phyloP scores from a whole-genome alignment of 2,329 filamentous ascomycete genomes.

The Cladosporium sp. region DNA sequence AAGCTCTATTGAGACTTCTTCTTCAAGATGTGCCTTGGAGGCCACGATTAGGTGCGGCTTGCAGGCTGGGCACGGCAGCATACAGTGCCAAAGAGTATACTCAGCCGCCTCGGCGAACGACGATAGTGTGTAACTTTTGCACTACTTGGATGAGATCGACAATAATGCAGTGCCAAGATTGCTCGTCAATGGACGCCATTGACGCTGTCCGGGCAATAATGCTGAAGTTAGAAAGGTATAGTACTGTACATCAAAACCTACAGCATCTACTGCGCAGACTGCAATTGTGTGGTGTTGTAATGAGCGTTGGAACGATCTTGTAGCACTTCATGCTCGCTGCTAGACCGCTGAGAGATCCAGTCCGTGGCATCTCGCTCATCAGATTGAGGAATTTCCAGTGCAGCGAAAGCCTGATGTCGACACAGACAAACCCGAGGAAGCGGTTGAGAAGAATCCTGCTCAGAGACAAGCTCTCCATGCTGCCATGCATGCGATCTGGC shows the following conservation, averaged over 20 bases:
- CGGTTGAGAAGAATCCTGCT: neutral
- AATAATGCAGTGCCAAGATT: neutral
- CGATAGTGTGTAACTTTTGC: neutral
- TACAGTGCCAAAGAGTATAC: neutral
- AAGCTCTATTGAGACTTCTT: too few relatives aligned
- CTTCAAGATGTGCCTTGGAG: too few relatives aligned
- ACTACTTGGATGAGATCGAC: neutral
- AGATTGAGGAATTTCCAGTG: too few relatives aligned
- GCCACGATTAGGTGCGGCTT: neutral
- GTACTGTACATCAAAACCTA: too few relatives aligned
- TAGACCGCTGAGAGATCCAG: too few relatives aligned
- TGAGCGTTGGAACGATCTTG: too few relatives aligned
- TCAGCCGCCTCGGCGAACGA: neutral
- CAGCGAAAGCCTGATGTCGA: too few relatives aligned
- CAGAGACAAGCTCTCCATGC: constrained; percentile 13
- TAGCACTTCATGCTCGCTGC: too few relatives aligned
- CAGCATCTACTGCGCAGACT: too few relatives aligned
- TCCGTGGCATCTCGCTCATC: neutral
- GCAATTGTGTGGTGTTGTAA: too few relatives aligned
- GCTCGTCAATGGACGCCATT: neutral
- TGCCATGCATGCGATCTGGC: constrained; percentile 3
- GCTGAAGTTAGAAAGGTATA: neutral
- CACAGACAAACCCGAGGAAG: too few relatives aligned
- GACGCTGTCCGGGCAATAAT: neutral
- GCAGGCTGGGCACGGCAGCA: neutral